Evolutionary conservation across 805 yeast species (phyloP).

Genomic region (Teunomyces gatunensis): DNA sequence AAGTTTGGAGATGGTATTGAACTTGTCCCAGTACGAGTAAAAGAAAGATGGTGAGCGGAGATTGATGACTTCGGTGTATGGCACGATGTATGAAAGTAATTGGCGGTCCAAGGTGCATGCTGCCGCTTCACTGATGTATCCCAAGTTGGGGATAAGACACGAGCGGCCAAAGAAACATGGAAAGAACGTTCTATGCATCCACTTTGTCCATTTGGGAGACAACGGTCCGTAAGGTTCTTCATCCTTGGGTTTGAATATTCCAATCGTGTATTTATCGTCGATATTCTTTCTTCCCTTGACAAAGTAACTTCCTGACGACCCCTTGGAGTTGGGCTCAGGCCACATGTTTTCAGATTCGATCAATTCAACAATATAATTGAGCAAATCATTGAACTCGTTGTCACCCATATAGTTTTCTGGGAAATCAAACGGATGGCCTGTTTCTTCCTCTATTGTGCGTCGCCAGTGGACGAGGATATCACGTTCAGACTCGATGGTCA

Average conservation of each 20-base stretch:
- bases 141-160: slow-evolving; percentile 69
- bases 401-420: slow-evolving; percentile 23
- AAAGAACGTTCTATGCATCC: slow-evolving; percentile 71
- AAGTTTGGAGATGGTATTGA: slow-evolving; percentile 22
- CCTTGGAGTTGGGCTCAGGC: slow-evolving; percentile 57
- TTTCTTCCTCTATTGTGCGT: slow-evolving; percentile 12
- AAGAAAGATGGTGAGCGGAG: slow-evolving; percentile 51
- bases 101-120: slow-evolving; percentile 65
- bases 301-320: slow-evolving; percentile 72
- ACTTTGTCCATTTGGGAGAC: slow-evolving; percentile 77
- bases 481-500: slow-evolving; percentile 13
- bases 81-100: slow-evolving; percentile 58
- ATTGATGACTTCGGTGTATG: slow-evolving; percentile 58
- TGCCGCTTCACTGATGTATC: slow-evolving; percentile 70
- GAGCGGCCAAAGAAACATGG: slow-evolving; percentile 77
- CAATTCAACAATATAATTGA: slow-evolving; percentile 44
- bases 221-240: slow-evolving; percentile 80
- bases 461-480: slow-evolving; percentile 19
- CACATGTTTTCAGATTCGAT: slow-evolving; percentile 41
- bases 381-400: slow-evolving; percentile 35
- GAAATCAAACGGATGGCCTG: slow-evolving; percentile 9
- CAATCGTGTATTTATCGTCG: slow-evolving; percentile 26
- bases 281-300: slow-evolving; percentile 23
- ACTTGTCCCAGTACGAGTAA: slow-evolving; percentile 49
- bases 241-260: slow-evolving; percentile 74